Evolutionary conservation across 139 green algal genomes (phyloP), one percentile per base, ranked within the genome.

Genomic region (Limnomonas spitsbergensis): DNA sequence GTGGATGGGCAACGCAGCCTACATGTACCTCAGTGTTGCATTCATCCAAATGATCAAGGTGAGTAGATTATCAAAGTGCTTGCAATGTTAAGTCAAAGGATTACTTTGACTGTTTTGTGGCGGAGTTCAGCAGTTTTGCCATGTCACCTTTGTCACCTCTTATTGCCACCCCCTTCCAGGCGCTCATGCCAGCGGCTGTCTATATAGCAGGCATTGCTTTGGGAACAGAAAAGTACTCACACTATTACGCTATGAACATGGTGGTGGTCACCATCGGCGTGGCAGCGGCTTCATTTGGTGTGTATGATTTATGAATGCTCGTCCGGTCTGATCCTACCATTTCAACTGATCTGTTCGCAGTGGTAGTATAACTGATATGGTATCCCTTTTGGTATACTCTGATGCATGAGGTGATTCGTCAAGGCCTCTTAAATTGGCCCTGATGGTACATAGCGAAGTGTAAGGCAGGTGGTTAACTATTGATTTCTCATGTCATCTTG

Each of bases 31-130:
- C 4, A 91, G 79, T 26, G 93, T 98, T 1, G 90, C 93, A 1
- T 98, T 98, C 82, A 97, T 98, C 38, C 94, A 98, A 79, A 98
- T 98, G 94, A 77, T 96, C 69, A 98, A 98, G 89, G 83, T 82
- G n/a, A 53, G 56, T 4, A 31, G n/a, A n/a, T n/a, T n/a, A n/a
- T n/a, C n/a, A n/a, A n/a, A n/a, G n/a, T n/a, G n/a, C n/a, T n/a
- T n/a, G n/a, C n/a, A n/a, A n/a, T n/a, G n/a, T n/a, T n/a, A n/a
- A n/a, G n/a, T n/a, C n/a, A n/a, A n/a, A n/a, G n/a, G n/a, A n/a
- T n/a, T n/a, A n/a, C n/a, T n/a, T n/a, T n/a, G n/a, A n/a, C n/a
- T n/a, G n/a, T n/a, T n/a, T n/a, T n/a, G n/a, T n/a, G n/a, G n/a
- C n/a, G n/a, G n/a, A n/a, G n/a, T n/a, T n/a, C n/a, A n/a, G n/a